A percentile compares a stretch with the other conserved stretches of the same genome.
Conservation (phyloP, 202 grass and related monocot genomes). For the Panicum virgatum region DNA sequence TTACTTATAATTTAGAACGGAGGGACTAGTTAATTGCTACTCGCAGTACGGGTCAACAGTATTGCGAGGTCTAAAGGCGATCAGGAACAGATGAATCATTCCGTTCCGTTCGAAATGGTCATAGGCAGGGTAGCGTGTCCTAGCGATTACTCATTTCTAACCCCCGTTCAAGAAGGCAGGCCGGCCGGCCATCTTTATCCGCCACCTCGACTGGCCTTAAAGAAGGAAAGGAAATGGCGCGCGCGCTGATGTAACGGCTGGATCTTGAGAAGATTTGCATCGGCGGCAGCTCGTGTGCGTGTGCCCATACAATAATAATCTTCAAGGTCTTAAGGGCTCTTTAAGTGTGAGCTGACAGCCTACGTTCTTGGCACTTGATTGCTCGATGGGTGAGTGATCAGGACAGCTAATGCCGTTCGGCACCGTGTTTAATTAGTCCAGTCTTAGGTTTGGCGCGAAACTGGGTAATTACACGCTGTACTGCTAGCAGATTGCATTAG, state of each 20-base stretch:
- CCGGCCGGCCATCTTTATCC: slow-evolving; percentile 30
- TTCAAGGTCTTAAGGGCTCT: not conserved
- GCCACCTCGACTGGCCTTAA: no score
- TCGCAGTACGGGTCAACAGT: slow-evolving; percentile 5
- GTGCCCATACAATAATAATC: not conserved
- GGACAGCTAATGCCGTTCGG: slow-evolving; percentile 13
- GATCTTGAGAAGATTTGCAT: slow-evolving; percentile 15
- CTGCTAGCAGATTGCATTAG: not conserved
- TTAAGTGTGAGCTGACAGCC: not conserved
- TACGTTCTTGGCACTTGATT: not conserved
- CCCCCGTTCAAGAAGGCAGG: slow-evolving; percentile 27
- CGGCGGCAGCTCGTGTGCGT: not conserved
- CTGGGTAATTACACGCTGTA: not conserved
- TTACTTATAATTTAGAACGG: no score
- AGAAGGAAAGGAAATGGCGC: not conserved
- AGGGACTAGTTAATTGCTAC: not conserved
- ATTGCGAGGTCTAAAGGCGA: not conserved
- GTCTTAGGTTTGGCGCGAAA: not conserved
- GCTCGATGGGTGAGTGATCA: not conserved
- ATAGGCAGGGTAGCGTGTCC: not conserved
- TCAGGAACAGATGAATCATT: not conserved
- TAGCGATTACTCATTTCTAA: not conserved
- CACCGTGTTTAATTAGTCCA: not conserved
- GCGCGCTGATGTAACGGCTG: slow-evolving; percentile 1
- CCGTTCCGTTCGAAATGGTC: slow-evolving; percentile 7